Base-by-base conservation (phyloP, 345 rosid species). In the Gossypium bickii region DNA sequence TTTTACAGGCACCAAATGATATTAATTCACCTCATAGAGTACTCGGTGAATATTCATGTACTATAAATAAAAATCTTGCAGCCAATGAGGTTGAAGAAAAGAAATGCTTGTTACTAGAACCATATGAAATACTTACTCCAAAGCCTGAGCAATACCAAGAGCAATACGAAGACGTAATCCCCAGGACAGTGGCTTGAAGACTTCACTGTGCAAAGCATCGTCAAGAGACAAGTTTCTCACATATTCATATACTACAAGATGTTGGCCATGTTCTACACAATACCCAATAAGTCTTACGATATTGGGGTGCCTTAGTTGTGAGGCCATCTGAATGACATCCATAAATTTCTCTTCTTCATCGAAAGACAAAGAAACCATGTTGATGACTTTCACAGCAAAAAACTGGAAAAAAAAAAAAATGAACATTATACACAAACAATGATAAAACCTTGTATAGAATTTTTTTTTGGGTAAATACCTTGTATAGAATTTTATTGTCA, bases 251-350 rank as follows among this genome's bases (percentile, higher is more conserved):
- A 90, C 93, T 53, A 93, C 88, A 78, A 89, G 88, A 82, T 95
- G 94, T 76, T 89, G 89, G 34, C 91, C 92, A 64, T 87, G 85
- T 72, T 93, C 99, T 72, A 87, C 82, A 79, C 96, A 95, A 78
- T 88, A 90, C 72, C 99, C 98, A 74, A 88, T 63, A 78, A 95
- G 98, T 34, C 87, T 76, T 68, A 88, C 86, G 73, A 92, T 83
- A 83, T 90, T 90, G 49, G 93, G 97, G 76, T 95, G 99, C 86
- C 88, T 83, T 76, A 95, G 79, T 77, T 84, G 81, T 27, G 92
- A 85, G 61, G 83, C 92, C 55, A 82, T 82, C 84, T 82, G 84
- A 24, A 91, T 85, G 82, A 91, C 94, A 62, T 87, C 88, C 80
- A 89, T 63, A 80, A 91, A 85, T 76, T 84, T 82, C 56, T 91